These are phyloP conservation scores for Fusarium coffeatum DNA, from an alignment of 2,329 filamentous ascomycete genomes.

Conservation along the genomic window DNA sequence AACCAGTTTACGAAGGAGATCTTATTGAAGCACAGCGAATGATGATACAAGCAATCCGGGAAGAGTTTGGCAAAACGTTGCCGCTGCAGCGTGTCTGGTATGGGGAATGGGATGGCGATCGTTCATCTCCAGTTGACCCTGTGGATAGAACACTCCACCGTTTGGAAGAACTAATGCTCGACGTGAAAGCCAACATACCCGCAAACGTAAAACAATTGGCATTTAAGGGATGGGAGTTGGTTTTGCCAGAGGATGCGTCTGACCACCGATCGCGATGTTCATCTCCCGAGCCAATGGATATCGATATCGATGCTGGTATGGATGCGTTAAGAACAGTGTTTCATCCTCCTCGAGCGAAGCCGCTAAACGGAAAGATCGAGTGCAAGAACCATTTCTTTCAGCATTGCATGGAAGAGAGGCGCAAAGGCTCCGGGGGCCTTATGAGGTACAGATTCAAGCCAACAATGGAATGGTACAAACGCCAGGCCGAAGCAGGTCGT, in stretches of 20 bases:
- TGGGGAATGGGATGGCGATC: conserved; percentile 50
- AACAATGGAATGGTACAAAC: conserved; percentile 64
- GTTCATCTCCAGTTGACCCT: conserved; percentile 39
- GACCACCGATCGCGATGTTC: background rate
- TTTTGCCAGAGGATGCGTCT: conserved; percentile 40
- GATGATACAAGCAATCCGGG: conserved; percentile 55
- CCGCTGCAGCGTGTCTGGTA: conserved; percentile 60
- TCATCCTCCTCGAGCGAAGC: conserved; percentile 56
- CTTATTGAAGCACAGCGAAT: conserved; percentile 60
- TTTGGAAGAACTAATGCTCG: conserved; percentile 49
- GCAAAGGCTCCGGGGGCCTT: background rate
- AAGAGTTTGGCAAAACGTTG: conserved; percentile 40
- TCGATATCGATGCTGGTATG: conserved; percentile 36
- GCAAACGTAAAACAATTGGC: conserved; percentile 45
- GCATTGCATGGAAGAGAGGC: conserved; percentile 41
- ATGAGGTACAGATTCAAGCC: conserved; percentile 56
- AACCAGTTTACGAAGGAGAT: conserved; percentile 47
- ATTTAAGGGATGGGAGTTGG: conserved; percentile 53
- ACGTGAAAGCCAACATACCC: conserved; percentile 54
- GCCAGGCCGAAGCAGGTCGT: conserved; percentile 60
- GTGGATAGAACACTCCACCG: conserved; percentile 58
- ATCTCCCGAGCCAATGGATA: conserved; percentile 35
- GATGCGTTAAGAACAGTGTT: conserved; percentile 55
- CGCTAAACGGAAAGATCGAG: conserved; percentile 37
- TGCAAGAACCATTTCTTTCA: conserved; percentile 61